These are phyloP conservation scores for Lyophyllum atratum DNA, from an alignment of 768 basidiomycete genomes.

Conservation along the genomic window DNA sequence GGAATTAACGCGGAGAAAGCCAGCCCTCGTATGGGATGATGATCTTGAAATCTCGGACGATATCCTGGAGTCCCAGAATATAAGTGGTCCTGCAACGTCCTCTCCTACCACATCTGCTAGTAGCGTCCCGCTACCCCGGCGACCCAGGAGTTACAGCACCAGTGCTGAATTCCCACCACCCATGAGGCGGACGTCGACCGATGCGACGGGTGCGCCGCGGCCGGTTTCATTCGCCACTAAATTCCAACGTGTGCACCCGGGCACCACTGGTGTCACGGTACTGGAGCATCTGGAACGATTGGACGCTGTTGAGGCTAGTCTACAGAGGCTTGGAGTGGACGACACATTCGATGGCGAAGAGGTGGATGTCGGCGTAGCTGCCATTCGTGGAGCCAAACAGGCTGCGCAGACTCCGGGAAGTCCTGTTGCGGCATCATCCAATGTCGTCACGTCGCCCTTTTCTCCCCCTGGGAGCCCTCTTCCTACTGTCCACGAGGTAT, in stretches of 20 bases:
- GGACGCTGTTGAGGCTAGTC: conserved; percentile 78
- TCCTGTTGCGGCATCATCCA: conserved; percentile 28
- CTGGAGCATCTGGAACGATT: conserved; percentile 84
- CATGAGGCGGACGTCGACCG: conserved; percentile 62
- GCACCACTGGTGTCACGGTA: conserved; percentile 84
- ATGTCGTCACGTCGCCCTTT: conserved; percentile 43
- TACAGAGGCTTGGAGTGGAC: conserved; percentile 71
- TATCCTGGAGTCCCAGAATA: conserved; percentile 30
- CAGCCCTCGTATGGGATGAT: conserved; percentile 85
- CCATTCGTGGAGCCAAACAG: conserved; percentile 30
- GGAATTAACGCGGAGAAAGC: conserved; percentile 83
- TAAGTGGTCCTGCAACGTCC: conserved; percentile 37
- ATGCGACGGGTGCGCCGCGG: conserved; percentile 62
- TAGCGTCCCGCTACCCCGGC: conserved; percentile 58
- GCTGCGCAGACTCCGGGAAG: conserved; percentile 22
- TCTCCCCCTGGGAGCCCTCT: conserved; percentile 65
- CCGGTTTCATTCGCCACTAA: conserved; percentile 86
- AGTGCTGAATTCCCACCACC: conserved; percentile 77
- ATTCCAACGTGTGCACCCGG: conserved; percentile 80
- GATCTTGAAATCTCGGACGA: conserved; percentile 75
- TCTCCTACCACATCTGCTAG: conserved; percentile 66
- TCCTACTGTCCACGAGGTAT: conserved; percentile 56
- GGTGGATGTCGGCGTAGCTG: conserved; percentile 63
- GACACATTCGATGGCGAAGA: conserved; percentile 48
- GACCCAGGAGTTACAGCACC: conserved; percentile 61